Evolutionary conservation across 805 yeast genomes (phyloP).

Genomic region (Metschnikowia arizonensis): DNA sequence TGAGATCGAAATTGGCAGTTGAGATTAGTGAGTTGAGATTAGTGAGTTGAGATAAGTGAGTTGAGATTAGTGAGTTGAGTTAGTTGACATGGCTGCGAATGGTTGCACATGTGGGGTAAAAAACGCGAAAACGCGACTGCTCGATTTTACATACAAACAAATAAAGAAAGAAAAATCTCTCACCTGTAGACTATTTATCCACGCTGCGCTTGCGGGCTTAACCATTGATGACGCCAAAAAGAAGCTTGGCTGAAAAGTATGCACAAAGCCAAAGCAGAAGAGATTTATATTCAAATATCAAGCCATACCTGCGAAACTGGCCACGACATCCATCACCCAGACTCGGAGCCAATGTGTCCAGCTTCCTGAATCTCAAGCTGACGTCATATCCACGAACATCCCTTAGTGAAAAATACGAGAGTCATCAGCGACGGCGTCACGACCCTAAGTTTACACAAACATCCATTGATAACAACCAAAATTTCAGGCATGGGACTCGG

Average conservation of each 20-base stretch:
- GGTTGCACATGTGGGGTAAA: conserved; percentile 1
- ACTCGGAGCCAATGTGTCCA: not conserved
- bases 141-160: conserved; percentile 1
- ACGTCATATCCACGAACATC: not conserved
- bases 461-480: not conserved
- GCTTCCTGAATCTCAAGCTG: not conserved
- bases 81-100: conserved; percentile 8
- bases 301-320: not conserved
- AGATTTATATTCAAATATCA: not conserved
- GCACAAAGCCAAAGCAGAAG: conserved; percentile 11
- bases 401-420: not conserved
- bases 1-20: conserved; percentile 38
- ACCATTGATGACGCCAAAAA: conserved; percentile 11
- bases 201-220: not conserved
- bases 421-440: not conserved
- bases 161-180: conserved; percentile 4
- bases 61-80: conserved; percentile 40
- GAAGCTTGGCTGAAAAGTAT: conserved; percentile 16
- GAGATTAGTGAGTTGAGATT: not conserved
- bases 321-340: not conserved
- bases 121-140: conserved; percentile 6
- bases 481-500: not conserved
- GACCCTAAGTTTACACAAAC: not conserved
- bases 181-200: not conserved
- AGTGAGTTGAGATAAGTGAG: conserved; percentile 38